Evolutionary conservation across 306 rosid species (phyloP).

Genomic region (Parietaria judaica): DNA sequence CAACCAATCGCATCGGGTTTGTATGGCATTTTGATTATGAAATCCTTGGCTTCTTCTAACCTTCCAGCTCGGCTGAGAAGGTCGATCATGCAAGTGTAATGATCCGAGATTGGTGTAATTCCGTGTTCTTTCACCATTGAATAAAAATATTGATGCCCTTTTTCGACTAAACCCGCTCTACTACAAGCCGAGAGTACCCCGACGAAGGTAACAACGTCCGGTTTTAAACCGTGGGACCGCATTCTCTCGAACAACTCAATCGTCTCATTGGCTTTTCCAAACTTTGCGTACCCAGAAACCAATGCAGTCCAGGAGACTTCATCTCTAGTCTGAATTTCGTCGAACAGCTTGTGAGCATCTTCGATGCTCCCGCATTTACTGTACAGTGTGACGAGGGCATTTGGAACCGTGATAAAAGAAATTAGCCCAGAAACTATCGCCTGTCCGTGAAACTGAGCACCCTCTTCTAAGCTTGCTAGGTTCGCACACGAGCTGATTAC

Average conservation of each 20-base stretch:
- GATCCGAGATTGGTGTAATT: slow-evolving; percentile 58
- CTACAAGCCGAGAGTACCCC: slow-evolving; percentile 95
- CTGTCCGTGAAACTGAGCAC: slow-evolving; percentile 75
- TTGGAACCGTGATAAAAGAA: slow-evolving; percentile 61
- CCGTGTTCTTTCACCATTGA: slow-evolving; percentile 63
- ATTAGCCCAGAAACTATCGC: slow-evolving; percentile 73
- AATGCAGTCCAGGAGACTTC: slow-evolving; percentile 92
- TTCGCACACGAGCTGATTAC: slow-evolving; percentile 38
- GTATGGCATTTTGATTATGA: slow-evolving; percentile 90
- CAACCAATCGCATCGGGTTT: slow-evolving; percentile 82
- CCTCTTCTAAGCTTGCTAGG: slow-evolving; percentile 87
- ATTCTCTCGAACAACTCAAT: slow-evolving; percentile 58
- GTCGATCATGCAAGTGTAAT: slow-evolving; percentile 87
- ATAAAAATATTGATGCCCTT: slow-evolving; percentile 53
- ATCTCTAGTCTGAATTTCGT: slow-evolving; percentile 59
- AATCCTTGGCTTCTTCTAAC: slow-evolving; percentile 64
- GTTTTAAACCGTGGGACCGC: slow-evolving; percentile 53
- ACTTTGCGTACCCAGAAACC: slow-evolving; percentile 76
- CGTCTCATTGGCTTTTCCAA: slow-evolving; percentile 75
- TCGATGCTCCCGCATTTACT: slow-evolving; percentile 83
- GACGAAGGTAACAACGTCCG: slow-evolving; percentile 79
- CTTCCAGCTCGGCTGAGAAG: slow-evolving; percentile 82
- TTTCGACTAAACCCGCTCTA: slow-evolving; percentile 87
- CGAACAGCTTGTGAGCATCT: slow-evolving; percentile 52
- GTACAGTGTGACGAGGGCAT: slow-evolving; percentile 69